Evolutionary conservation across 2,329 filamentous ascomycete genomes (phyloP).

Genomic region (Coniella vitis): DNA sequence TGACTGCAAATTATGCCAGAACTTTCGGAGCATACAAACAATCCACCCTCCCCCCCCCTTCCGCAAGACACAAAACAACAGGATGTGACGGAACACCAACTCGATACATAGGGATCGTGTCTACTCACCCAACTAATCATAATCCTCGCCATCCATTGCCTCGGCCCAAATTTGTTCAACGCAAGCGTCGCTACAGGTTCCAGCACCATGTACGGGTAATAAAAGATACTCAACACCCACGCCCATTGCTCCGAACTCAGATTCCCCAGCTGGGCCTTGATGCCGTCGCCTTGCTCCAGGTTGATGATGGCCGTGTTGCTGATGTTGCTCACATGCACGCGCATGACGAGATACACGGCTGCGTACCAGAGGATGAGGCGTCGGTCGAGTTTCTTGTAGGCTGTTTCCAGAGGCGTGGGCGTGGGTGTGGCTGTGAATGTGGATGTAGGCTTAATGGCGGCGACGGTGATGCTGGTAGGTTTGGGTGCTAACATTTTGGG

Average conservation of each 20-base stretch:
- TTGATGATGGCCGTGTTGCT: slow-evolving; percentile 24
- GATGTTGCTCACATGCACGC: slow-evolving; percentile 22
- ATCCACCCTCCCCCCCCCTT: too few relatives aligned
- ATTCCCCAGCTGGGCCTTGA: slow-evolving; percentile 20
- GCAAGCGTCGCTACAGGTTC: slow-evolving; percentile 21
- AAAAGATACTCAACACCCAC: slow-evolving; percentile 21
- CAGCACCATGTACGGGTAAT: slow-evolving; percentile 23
- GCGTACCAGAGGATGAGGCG: slow-evolving; percentile 21
- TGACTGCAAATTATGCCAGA: too few relatives aligned
- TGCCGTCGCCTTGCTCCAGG: slow-evolving; percentile 22
- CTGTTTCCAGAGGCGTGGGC: slow-evolving; percentile 7
- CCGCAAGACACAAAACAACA: too few relatives aligned
- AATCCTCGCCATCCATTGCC: slow-evolving; percentile 22
- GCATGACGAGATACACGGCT: slow-evolving; percentile 21
- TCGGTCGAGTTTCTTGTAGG: slow-evolving; percentile 21
- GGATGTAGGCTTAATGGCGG: too few relatives aligned
- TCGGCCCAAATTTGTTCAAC: slow-evolving; percentile 19
- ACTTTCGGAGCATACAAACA: too few relatives aligned
- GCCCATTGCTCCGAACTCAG: slow-evolving; percentile 22
- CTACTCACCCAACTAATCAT: slow-evolving; percentile 21
- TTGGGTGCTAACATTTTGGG: too few relatives aligned
- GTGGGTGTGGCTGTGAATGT: too few relatives aligned
- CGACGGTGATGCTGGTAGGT: too few relatives aligned
- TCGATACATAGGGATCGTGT: too few relatives aligned
- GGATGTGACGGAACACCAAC: too few relatives aligned